Base-by-base conservation (phyloP, 257 asterid species). In the Coffea eugenioides region DNA sequence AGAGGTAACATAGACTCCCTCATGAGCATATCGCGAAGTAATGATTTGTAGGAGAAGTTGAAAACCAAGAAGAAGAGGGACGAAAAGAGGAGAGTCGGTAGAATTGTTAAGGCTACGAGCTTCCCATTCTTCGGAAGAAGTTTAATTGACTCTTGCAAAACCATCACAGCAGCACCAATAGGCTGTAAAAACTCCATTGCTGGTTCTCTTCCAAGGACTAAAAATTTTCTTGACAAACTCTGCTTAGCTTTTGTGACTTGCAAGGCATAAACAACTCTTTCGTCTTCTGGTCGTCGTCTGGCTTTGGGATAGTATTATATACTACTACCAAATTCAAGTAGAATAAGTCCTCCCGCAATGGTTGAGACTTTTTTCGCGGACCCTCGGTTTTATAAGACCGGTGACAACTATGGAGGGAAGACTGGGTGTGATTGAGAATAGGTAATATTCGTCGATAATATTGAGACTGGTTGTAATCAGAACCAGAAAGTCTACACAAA, bases 81-180 rank as follows among this genome's bases (percentile, higher is more conserved):
- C 6, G 76, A 74, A 0, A 80, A 49, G 51, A 88, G 59, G 14
- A 82, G 67, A 2, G 88, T 49, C 51, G 81, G 66, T 67, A 83
- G 21, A 83, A 79, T 65, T 27, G 71, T 36, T 43, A 78, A 41
- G 13, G 85, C 75, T 77, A 81, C 6, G 23, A 84, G 65, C 18
- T 77, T 88, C 46, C 77, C 73, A 78, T 86, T 86, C 84, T 51
- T 75, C 34, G 68, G 74, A 25, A 84, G 61, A n/a, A 88, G 41
- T 77, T 83, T 82, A 62, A 83, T 12, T 62, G 87, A 76, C 5
- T 86, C 87, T n/a, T 82, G 79, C 18, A 88, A 67, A 66, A 83
- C 78, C 25, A 69, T 16, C 21, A 77, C 15, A 51, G 83, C 80
- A 43, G 83, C 83, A 2, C 73, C 54, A 71, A 88, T 74, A 54